Evolutionary conservation across 192 early-diverging fungal genomes (phyloP), one percentile per base, ranked within the genome.

Genomic region (Coemansia sp.): DNA sequence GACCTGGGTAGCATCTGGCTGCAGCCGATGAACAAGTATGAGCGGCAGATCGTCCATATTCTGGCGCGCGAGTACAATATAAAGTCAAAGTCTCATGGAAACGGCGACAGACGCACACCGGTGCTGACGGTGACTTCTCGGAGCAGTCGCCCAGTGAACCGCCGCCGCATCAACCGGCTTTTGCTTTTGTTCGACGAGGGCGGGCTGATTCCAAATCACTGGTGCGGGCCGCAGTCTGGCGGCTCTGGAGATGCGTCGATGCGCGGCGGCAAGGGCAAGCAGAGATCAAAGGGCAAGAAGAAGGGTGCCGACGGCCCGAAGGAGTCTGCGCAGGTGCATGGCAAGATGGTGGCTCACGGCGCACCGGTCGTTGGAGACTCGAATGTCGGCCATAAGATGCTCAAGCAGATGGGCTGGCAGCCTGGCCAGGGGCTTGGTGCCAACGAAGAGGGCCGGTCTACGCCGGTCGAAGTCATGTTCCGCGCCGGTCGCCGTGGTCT

Each of bases 341-440:
- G 76, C 39, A 72, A 65, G 34, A 60, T 75, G 57, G 78, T 81
- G 42, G 78, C 60, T 14, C 68, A 71, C 32, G 25, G 61, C 22
- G 78, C 72, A 0, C 78, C 78, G 6, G 72, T 60, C n/a, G 72
- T 81, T 13, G 69, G 78, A 2, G 55, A 64, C 9, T 72, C 78
- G 10, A 81, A 81, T 49, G 71, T 81, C 61, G 78, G 78, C 18
- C 78, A 81, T 58, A 66, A 72, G 69, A 74, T 81, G 72, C 63
- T 81, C 48, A 55, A 64, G 58, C 72, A 81, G 61, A 81, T 81
- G 78, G 78, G 78, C 23, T 81, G 78, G 78, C 62, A 66, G 55
- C 78, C 78, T 8, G 78, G 78, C 22, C 62, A 68, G 60, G 73
- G 78, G 1, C 78, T 81, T 19, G 78, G 78, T 0, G 67, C 48